Percentiles rank a stretch among this genome's conserved stretches.
phyloP scores from a whole-genome alignment of 148 eudicot genomes.

The Polygonum maritimum region DNA sequence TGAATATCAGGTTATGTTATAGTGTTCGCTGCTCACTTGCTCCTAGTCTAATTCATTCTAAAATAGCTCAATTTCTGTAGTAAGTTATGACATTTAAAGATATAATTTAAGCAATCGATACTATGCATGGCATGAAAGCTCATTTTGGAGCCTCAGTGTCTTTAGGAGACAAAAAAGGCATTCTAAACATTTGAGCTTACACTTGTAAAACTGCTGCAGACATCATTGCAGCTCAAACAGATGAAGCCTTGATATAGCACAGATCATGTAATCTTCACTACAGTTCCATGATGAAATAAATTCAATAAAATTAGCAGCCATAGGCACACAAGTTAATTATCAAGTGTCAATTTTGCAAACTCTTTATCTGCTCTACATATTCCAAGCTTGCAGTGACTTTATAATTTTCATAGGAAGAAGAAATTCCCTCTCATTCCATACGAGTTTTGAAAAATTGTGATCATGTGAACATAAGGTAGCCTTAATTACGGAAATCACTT shows the following conservation, averaged over 20 bases:
- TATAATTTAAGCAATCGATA: neutral
- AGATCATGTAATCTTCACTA: neutral
- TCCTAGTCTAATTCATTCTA: neutral
- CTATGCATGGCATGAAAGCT: neutral
- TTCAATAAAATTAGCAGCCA: neutral
- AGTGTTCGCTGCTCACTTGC: neutral
- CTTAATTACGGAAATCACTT: neutral
- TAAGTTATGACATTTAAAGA: neutral
- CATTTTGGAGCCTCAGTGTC: neutral
- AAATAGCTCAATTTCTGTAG: neutral
- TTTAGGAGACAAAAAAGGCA: neutral
- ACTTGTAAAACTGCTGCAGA: neutral
- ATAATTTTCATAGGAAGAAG: neutral
- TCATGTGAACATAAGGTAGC: neutral
- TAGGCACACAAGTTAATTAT: neutral
- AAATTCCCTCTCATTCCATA: neutral
- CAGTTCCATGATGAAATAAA: neutral
- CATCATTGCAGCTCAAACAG: neutral
- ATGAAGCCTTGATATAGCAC: neutral
- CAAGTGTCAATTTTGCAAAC: neutral
- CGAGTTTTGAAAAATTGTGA: neutral
- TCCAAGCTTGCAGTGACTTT: neutral
- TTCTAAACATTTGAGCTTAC: neutral
- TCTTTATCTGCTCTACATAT: neutral
- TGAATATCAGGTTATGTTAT: neutral